Conservation (phyloP, 805 yeast species). For the Wickerhamiella kurtzmanii region DNA sequence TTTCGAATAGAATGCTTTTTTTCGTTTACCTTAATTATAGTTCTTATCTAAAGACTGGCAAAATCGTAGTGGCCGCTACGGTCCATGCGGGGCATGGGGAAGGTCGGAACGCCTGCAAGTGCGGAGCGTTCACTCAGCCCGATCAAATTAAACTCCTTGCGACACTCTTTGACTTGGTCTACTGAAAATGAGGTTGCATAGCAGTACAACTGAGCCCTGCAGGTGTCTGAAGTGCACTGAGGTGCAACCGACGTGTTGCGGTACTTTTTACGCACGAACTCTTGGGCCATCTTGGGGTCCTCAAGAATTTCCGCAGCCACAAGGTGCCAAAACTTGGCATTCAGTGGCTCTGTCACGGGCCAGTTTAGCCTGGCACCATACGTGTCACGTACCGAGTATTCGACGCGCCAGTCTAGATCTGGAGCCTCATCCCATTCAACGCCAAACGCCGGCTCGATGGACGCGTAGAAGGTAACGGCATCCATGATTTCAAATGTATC, state of each 20-base stretch:
- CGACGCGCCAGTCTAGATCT: constrained; percentile 43
- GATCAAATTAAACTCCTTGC: neutral
- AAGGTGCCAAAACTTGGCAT: constrained; percentile 51
- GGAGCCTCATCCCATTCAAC: constrained; percentile 14
- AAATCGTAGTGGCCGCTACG: constrained; percentile 5
- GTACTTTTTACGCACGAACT: constrained; percentile 34
- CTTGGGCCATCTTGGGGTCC: constrained; percentile 34
- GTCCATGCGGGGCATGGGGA: constrained; percentile 22
- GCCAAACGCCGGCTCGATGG: constrained; percentile 31
- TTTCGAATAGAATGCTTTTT: too few relatives aligned
- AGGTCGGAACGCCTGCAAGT: constrained; percentile 16
- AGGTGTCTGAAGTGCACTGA: constrained; percentile 28
- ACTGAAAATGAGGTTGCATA: constrained; percentile 19
- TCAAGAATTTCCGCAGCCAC: constrained; percentile 35
- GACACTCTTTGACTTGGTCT: constrained; percentile 15
- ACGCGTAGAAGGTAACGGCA: constrained; percentile 41
- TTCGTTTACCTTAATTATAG: neutral
- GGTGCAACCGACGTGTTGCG: constrained; percentile 43
- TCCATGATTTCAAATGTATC: constrained; percentile 46
- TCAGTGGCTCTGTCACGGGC: constrained; percentile 46
- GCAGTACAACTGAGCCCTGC: constrained; percentile 31
- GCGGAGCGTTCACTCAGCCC: constrained; percentile 1
- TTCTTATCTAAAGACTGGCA: neutral
- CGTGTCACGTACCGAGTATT: constrained; percentile 47
- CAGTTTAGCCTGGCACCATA: constrained; percentile 37